Conservation (phyloP, 176 grass and related monocot species). For the Carex parvula region DNA sequence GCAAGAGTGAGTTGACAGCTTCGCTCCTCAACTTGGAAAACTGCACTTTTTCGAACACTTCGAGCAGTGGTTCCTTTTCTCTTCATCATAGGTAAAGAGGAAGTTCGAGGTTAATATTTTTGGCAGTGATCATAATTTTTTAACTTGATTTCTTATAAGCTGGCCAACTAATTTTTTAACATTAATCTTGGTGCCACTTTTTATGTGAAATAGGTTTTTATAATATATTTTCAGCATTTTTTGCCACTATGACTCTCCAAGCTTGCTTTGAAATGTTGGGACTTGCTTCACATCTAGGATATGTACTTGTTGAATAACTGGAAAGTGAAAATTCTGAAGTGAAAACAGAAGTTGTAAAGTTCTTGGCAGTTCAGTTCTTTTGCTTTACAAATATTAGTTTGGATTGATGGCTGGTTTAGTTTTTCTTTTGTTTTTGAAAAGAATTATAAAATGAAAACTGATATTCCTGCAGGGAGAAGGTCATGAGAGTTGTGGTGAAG, state of each 20-base stretch:
- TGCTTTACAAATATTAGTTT: background rate
- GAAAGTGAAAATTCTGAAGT: background rate
- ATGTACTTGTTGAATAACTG: background rate
- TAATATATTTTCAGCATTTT: background rate
- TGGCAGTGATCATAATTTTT: background rate
- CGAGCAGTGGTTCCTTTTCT: conserved; percentile 37
- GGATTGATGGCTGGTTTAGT: background rate
- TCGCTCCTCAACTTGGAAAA: conserved; percentile 40
- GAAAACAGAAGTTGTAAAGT: background rate
- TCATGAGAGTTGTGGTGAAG: conserved; percentile 54
- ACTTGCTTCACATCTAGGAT: background rate
- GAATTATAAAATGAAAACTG: background rate
- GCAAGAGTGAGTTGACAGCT: conserved; percentile 25
- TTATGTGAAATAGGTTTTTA: background rate
- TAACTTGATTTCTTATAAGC: background rate
- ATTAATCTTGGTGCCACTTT: background rate
- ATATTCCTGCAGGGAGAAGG: conserved; percentile 39
- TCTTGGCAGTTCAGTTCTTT: background rate
- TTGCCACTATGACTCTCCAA: too few relatives aligned
- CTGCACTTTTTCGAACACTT: conserved; percentile 39
- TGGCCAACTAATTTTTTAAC: background rate
- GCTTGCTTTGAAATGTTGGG: background rate
- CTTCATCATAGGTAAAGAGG: conserved; percentile 46
- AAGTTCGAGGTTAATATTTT: background rate
- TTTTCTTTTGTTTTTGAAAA: background rate